Base-by-base conservation (phyloP, 257 asterid genomes). In the Echites panduratus region DNA sequence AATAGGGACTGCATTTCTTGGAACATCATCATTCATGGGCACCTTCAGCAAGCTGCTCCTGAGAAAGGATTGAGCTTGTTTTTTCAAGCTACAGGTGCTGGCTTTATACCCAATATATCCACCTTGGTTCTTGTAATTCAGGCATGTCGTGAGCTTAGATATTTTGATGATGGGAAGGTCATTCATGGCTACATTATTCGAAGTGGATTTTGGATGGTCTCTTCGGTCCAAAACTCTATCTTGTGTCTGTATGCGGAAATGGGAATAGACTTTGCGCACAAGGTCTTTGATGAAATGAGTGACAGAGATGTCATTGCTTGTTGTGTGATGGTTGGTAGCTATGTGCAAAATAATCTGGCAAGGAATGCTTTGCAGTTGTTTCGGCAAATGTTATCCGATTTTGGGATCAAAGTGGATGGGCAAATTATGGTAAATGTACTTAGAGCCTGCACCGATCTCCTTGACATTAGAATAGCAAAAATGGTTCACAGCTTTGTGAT, bases 221-320 rank as follows among this genome's bases (percentile, higher is more conserved):
- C 80, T 76, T 89, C 98, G 9, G 82, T 93, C 62, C 96, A 89
- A 64, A 93, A 93, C 71, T 85, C 93, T 48, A 86, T 93, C 70
- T 78, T 93, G 79, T 75, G 79, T 49, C 69, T 89, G 82, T 93
- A 90, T 62, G 78, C 91, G 57, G 89, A 85, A 61, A 54, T 86
- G 3, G 66, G 79, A 44, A 85, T 89, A 86, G 83, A 80, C 54
- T 78, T 72, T 80, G 96, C 97, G 1, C 84, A 78, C 67, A 88
- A 70, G 32, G 87, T 93, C 61, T 93, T 93, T 17, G 85, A 80
- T 65, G 98, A 93, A 80, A 86, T 88, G 82, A 24, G 64, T 75
- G 88, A 82, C 49, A 88, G 84, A 88, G 97, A 93, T 63, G 91
- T 89, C 22, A 86, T 93, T 68, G 83, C 94, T 49, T 93, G 97